Evolutionary conservation across 345 rosid genomes (phyloP).

Genomic region (Brassica rapa): DNA sequence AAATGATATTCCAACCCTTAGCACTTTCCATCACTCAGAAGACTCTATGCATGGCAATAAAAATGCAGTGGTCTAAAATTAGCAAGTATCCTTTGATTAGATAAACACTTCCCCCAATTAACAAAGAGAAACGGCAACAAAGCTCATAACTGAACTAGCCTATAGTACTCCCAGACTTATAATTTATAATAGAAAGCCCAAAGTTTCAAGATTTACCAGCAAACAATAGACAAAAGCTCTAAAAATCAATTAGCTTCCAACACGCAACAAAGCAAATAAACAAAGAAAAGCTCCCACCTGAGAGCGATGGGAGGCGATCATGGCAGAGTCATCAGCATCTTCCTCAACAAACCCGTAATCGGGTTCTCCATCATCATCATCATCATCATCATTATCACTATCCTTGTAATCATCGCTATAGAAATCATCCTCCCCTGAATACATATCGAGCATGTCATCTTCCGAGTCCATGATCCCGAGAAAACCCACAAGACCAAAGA

Average conservation of each 20-base stretch:
- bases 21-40: background rate
- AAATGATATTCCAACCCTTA: background rate
- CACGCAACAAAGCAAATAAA: background rate
- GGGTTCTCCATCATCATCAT: slow-evolving; percentile 39
- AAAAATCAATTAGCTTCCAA: background rate
- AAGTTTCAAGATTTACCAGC: background rate
- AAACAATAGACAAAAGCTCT: background rate
- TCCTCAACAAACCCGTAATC: slow-evolving; percentile 67
- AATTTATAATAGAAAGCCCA: background rate
- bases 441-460: slow-evolving; percentile 73
- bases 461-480: slow-evolving; percentile 63
- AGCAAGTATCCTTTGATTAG: background rate
- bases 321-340: slow-evolving; percentile 63
- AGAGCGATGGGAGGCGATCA: slow-evolving; percentile 46
- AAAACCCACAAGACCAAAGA: background rate
- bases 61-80: background rate
- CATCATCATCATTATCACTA: slow-evolving; percentile 41
- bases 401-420: slow-evolving; percentile 66
- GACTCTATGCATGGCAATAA: background rate
- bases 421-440: slow-evolving; percentile 73
- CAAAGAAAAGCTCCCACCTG: slow-evolving; percentile 46
- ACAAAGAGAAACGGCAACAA: background rate
- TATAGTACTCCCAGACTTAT: background rate
- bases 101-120: background rate
- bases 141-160: background rate